These are phyloP conservation scores for Solanum sejunctum DNA, from an alignment of 257 asterid species.

Conservation along the genomic window DNA sequence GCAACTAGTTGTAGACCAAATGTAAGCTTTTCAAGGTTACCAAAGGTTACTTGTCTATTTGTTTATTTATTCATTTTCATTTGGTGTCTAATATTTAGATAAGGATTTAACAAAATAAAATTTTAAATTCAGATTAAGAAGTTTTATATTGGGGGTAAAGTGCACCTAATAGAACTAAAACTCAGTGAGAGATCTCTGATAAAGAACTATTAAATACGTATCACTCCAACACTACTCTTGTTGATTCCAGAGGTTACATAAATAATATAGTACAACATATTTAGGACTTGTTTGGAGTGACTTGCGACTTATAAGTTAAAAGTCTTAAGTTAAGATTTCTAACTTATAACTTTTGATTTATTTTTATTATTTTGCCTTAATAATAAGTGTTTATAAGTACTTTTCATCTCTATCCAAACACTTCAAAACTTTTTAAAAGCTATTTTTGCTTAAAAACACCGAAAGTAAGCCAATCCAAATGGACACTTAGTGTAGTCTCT, in stretches of 20 bases:
- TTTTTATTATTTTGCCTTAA: too few species aligned
- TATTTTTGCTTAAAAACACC: too few species aligned
- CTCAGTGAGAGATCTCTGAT: background rate
- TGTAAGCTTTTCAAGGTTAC: background rate
- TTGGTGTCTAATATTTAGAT: background rate
- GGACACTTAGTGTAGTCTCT: background rate
- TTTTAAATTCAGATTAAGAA: background rate
- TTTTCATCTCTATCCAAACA: too few species aligned
- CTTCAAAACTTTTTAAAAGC: too few species aligned
- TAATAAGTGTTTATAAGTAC: too few species aligned
- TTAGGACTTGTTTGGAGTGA: too few species aligned
- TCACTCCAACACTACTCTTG: background rate
- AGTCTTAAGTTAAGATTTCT: too few species aligned
- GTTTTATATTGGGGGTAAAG: background rate
- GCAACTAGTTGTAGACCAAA: background rate
- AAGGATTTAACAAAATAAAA: fast-evolving
- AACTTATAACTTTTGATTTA: too few species aligned
- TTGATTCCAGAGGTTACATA: background rate
- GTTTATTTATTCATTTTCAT: background rate
- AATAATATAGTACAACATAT: background rate
- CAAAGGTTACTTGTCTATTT: background rate
- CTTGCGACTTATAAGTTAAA: too few species aligned
- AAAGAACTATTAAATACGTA: background rate
- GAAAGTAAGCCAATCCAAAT: too few species aligned
- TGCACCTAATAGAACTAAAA: background rate